Evolutionary conservation across 1,139 yeast genomes (phyloP).

Genomic region (Nakaseomyces uthaithaninus): DNA sequence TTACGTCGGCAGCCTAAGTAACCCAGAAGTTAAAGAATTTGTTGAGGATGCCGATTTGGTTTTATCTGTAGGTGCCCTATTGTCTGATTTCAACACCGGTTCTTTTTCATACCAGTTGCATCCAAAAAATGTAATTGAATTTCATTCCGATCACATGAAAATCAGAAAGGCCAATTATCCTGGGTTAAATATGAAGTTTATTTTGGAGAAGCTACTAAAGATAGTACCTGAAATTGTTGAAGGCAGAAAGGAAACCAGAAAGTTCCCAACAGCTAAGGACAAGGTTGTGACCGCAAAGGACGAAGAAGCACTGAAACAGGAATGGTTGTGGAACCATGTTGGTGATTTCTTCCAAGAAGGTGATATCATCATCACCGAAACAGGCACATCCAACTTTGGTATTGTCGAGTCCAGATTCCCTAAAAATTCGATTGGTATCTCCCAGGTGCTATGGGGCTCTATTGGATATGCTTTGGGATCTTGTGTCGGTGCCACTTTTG

Average conservation of each 20-base stretch:
- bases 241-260: conserved; percentile 39
- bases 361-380: conserved; percentile 74
- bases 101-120: conserved; percentile 72
- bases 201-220: conserved; percentile 41
- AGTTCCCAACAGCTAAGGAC: conserved; percentile 33
- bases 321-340: conserved; percentile 74
- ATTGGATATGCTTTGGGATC: conserved; percentile 86
- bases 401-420: conserved; percentile 74
- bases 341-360: conserved; percentile 69
- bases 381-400: conserved; percentile 87
- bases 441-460: conserved; percentile 87
- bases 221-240: conserved; percentile 40
- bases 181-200: conserved; percentile 65
- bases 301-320: conserved; percentile 45
- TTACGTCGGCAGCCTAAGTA: conserved; percentile 69
- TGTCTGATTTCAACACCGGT: conserved; percentile 84
- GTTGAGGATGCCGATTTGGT: conserved; percentile 71
- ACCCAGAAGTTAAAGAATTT: conserved; percentile 62
- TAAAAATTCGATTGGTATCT: conserved; percentile 60
- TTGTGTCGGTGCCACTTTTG: conserved; percentile 74
- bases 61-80: conserved; percentile 66
- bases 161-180: conserved; percentile 66
- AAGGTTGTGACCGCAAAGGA: conserved; percentile 24
- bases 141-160: conserved; percentile 78
- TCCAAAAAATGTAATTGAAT: conserved; percentile 71